Percentiles rank a stretch among this genome's conserved stretches.
phyloP scores from a whole-genome alignment of 1,139 yeast genomes.

The Saccharomycopsis hybrid region DNA sequence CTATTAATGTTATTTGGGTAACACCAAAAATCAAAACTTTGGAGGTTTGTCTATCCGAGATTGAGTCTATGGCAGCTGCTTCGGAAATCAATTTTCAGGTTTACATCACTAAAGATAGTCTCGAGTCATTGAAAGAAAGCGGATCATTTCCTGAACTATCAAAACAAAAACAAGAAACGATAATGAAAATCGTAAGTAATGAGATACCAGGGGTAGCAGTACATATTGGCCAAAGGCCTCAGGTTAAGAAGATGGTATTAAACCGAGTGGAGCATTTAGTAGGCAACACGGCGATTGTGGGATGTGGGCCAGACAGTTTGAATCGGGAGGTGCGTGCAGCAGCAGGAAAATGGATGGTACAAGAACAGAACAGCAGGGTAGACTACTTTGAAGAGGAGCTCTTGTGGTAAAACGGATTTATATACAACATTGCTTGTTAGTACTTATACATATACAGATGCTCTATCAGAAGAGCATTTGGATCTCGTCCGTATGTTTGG shows the following conservation, averaged over 20 bases:
- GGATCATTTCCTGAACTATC: no score
- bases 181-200: neutral
- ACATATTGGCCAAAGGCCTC: constrained; percentile 10
- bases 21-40: constrained; percentile 30
- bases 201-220: constrained; percentile 8
- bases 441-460: no score
- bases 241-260: constrained; percentile 3
- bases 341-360: constrained; percentile 25
- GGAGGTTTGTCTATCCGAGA: constrained; percentile 28
- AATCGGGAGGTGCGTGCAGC: constrained; percentile 30
- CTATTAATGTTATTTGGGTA: constrained; percentile 29
- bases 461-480: no score
- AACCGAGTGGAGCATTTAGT: constrained; percentile 19
- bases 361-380: constrained; percentile 21
- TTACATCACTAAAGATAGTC: constrained; percentile 12
- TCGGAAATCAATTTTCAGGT: constrained; percentile 9
- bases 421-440: no score
- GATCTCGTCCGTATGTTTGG: no score
- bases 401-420: constrained; percentile 26
- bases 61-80: constrained; percentile 24
- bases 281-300: constrained; percentile 29
- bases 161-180: no score
- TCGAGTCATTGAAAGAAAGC: no score
- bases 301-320: constrained; percentile 32
- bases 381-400: constrained; percentile 34